Percentiles rank a stretch among this genome's conserved stretches.
Evolutionary conservation across 371 early-diverging fungal species (phyloP).

Genomic region (Sporodiniella umbellata): DNA sequence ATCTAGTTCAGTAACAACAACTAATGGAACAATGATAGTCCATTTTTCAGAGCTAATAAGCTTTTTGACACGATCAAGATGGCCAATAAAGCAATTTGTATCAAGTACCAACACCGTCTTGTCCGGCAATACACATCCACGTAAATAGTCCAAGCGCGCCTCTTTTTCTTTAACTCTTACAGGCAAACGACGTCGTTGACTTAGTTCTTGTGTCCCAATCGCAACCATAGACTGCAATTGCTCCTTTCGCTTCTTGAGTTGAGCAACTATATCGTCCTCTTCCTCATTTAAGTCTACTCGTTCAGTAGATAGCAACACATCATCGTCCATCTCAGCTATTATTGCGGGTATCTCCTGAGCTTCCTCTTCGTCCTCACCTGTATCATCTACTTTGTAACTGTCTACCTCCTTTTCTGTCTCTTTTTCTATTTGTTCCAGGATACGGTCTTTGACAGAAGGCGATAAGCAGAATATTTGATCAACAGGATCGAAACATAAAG

Average conservation of each 20-base stretch:
- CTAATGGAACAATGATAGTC: conserved; percentile 60
- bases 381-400: neutral
- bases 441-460: conserved; percentile 10
- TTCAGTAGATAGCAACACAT: conserved; percentile 32
- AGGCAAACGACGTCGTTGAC: conserved; percentile 22
- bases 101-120: conserved; percentile 61
- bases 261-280: conserved; percentile 35
- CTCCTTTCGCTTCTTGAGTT: conserved; percentile 42
- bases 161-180: conserved; percentile 32
- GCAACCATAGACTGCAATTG: conserved; percentile 32
- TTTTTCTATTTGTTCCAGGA: neutral
- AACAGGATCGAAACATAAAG: conserved; percentile 37
- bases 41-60: conserved; percentile 52
- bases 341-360: neutral
- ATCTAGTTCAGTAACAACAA: conserved; percentile 65
- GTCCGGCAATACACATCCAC: conserved; percentile 40
- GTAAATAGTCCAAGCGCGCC: conserved; percentile 25
- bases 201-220: conserved; percentile 13
- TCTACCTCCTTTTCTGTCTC: neutral
- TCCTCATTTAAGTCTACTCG: conserved; percentile 28
- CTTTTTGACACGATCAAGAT: conserved; percentile 51
- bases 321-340: conserved; percentile 41
- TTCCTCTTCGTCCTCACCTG: conserved; percentile 3
- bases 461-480: conserved; percentile 25
- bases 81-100: conserved; percentile 66